These are phyloP conservation scores for Fusarium virguliforme DNA, from an alignment of 2,329 filamentous ascomycete species.

Conservation along the genomic window DNA sequence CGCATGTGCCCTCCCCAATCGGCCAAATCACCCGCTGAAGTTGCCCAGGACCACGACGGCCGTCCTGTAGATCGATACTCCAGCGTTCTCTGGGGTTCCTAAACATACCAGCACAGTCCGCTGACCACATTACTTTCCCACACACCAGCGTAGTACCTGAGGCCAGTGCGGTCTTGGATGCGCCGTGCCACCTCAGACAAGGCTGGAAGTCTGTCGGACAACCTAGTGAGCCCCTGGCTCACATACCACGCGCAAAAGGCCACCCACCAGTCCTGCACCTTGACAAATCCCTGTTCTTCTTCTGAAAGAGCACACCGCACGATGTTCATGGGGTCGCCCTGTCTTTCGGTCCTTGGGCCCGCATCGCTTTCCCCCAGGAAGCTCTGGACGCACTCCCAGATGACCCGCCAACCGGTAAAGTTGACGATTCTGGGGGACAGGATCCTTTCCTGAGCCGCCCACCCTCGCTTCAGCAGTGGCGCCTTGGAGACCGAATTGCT, in stretches of 20 bases:
- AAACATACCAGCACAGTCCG: neutral
- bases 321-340: neutral
- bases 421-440: neutral
- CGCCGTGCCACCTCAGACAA: neutral
- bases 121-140: neutral
- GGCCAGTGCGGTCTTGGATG: neutral
- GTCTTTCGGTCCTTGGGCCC: neutral
- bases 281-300: neutral
- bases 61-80: no score
- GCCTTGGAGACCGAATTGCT: rapidly evolving
- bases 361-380: neutral
- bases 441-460: neutral
- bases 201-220: neutral
- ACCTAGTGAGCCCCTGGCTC: neutral
- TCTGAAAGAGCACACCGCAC: neutral
- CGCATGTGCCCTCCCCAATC: no score
- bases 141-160: neutral
- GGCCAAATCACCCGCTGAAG: no score
- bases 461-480: neutral
- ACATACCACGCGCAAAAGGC: neutral
- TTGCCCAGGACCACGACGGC: no score
- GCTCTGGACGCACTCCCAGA: neutral
- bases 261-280: neutral
- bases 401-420: neutral
- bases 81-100: neutral